Base-by-base conservation (phyloP, 225 moss, liverwort and hornwort genomes). In the Marchantia polymorpha region DNA sequence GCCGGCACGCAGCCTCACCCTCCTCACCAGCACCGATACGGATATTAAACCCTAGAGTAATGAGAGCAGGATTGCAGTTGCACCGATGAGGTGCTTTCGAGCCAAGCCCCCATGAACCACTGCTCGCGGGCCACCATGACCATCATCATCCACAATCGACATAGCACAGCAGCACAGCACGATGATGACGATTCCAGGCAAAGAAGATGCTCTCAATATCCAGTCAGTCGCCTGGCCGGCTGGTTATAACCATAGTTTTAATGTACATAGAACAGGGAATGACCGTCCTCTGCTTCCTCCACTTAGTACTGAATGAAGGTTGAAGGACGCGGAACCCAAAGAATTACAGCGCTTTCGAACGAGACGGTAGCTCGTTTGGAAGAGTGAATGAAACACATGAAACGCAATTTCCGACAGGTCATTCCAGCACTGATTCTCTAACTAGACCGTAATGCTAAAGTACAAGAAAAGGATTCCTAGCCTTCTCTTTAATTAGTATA, bases 381-480 rank as follows among this genome's bases (percentile, higher is more conserved):
- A 50, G 72, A 19, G 23, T 49, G 52, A 16, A 72, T n/a, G 7
- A 23, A 19, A 23, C 15, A 49, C 51, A 19, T 50, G n/a, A 12
- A 72, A 11, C 52, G 11, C 23, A 52, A 22, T 20, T 52, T 50
- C 20, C 72, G 46, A 47, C 9, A 25, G 23, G 51, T 52, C 50
- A 72, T 1, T 72, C n/a, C 50, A n/a, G 72, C 51, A 49, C 50
- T 15, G 23, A 50, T 51, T 47, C 20, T 69, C 11, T 17, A 7
- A 48, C 0, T 72, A 72, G 72, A 8, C 51, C 47, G 51, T 52
- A 47, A 16, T 52, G n/a, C 48, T 72, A 52, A n/a, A 17, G 72
- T 52, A 52, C 72, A 72, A 22, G 67, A 67, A 67, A 67, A 22
- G 48, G 51, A 72, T 51, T 22, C 23, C 72, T 72, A 72, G n/a